Evolutionary conservation across 2,329 filamentous ascomycete genomes (phyloP).

Genomic region (Pseudogymnoascus destructans): DNA sequence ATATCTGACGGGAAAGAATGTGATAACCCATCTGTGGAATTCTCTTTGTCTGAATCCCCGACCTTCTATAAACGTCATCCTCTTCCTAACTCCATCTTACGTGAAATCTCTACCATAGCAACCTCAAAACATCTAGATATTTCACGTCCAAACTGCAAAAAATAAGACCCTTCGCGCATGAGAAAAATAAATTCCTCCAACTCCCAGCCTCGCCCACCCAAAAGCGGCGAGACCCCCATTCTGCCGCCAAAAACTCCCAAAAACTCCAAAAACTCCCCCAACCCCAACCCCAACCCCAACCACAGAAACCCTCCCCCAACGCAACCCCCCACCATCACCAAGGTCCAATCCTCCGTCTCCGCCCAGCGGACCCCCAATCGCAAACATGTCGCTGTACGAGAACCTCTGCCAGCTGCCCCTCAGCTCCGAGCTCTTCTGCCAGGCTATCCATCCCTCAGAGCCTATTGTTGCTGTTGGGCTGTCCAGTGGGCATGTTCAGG

Average conservation of each 20-base stretch:
- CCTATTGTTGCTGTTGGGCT: constrained; percentile 80
- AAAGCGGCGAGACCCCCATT: neutral
- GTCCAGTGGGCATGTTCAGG: constrained; percentile 72
- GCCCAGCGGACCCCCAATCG: neutral
- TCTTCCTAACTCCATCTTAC: neutral
- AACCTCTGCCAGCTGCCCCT: constrained; percentile 84
- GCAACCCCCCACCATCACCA: neutral
- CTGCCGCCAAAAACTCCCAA: constrained; percentile 1
- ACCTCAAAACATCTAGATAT: neutral
- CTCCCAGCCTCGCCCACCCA: neutral
- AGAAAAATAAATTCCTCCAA: neutral
- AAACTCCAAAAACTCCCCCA: neutral
- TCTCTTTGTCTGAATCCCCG: neutral
- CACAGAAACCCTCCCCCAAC: neutral
- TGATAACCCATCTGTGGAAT: neutral
- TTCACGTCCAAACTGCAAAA: neutral
- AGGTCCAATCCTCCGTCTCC: neutral
- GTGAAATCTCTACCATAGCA: neutral
- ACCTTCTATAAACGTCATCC: neutral
- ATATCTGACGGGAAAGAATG: neutral
- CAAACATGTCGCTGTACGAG: constrained; percentile 52
- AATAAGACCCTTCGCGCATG: neutral
- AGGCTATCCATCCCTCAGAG: constrained; percentile 72
- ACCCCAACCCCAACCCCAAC: neutral
- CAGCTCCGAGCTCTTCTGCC: constrained; percentile 73